Conservation (phyloP, 2,329 filamentous ascomycete species). For the Cladophialophora immunda region DNA sequence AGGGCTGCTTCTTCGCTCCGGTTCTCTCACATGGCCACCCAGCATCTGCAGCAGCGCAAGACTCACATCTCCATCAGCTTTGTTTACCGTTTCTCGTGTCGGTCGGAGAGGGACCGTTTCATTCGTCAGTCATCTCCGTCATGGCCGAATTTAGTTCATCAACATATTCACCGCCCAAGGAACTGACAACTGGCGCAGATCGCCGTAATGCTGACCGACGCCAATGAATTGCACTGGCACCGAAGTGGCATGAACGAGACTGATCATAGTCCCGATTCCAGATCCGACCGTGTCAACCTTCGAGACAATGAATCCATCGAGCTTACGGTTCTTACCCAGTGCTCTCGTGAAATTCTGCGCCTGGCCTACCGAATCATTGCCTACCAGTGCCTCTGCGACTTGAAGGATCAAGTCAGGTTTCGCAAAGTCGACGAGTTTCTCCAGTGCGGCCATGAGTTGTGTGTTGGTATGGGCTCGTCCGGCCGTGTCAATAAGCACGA, state of each 20-base stretch:
- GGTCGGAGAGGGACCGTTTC: background rate
- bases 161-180: constrained; percentile 66
- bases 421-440: constrained; percentile 97
- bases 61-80: background rate
- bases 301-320: constrained; percentile 97
- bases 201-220: constrained; percentile 73
- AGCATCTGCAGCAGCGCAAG: background rate
- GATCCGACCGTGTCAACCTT: constrained; percentile 99
- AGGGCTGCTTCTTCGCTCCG: background rate
- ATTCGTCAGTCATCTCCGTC: background rate
- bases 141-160: constrained; percentile 27
- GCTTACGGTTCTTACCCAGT: constrained; percentile 79
- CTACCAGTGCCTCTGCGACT: constrained; percentile 92
- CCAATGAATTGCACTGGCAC: constrained; percentile 95
- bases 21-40: constrained; percentile 1
- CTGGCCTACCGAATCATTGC: constrained; percentile 93
- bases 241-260: constrained; percentile 95
- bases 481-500: constrained; percentile 96
- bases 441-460: constrained; percentile 92
- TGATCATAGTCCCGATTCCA: constrained; percentile 95
- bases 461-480: constrained; percentile 95
- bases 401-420: constrained; percentile 98
- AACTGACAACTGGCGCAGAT: constrained; percentile 71
- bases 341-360: constrained; percentile 95
- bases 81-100: background rate